Percentiles rank a stretch among this genome's conserved stretches.
phyloP scores from a whole-genome alignment of 2,329 filamentous ascomycete genomes.

The Cryphonectria japonica region DNA sequence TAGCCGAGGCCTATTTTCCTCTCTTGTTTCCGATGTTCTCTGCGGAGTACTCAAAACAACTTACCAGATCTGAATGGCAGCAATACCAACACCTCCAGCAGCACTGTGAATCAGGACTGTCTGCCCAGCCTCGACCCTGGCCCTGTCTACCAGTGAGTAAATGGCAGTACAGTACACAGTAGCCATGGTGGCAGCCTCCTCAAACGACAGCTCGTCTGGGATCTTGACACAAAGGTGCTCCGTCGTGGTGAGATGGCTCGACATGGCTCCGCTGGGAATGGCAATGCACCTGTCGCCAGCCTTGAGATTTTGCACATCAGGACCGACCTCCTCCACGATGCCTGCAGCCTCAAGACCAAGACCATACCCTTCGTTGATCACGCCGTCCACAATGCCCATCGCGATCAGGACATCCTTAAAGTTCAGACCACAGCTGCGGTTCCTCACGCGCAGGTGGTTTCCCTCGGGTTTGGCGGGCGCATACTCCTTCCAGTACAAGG shows the following conservation, averaged over 20 bases:
- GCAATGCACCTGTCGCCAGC: slow-evolving; percentile 18
- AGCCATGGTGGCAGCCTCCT: slow-evolving; percentile 18
- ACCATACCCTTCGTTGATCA: slow-evolving; percentile 3
- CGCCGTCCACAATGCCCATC: slow-evolving; percentile 7
- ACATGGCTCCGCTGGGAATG: slow-evolving; percentile 8
- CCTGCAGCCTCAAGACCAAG: slow-evolving; percentile 12
- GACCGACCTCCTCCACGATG: slow-evolving; percentile 14
- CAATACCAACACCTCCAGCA: slow-evolving; percentile 14
- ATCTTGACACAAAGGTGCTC: slow-evolving; percentile 12
- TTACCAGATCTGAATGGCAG: slow-evolving; percentile 13
- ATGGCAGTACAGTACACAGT: slow-evolving; percentile 8
- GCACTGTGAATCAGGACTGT: slow-evolving; percentile 21
- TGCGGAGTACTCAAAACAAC: neutral
- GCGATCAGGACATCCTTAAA: slow-evolving; percentile 12
- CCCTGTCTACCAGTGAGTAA: slow-evolving; percentile 13
- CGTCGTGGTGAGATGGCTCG: slow-evolving; percentile 1
- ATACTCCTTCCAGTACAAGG: slow-evolving; percentile 1
- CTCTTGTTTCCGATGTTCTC: neutral
- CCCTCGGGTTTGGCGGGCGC: neutral
- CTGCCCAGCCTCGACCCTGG: slow-evolving; percentile 10
- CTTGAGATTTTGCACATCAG: slow-evolving; percentile 23
- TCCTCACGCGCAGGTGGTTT: neutral
- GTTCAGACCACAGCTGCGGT: neutral
- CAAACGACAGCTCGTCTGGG: slow-evolving; percentile 16
- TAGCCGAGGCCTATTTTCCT: neutral